Evolutionary conservation across 495 filamentous ascomycete species (phyloP).

Genomic region (Penicillium taxi): DNA sequence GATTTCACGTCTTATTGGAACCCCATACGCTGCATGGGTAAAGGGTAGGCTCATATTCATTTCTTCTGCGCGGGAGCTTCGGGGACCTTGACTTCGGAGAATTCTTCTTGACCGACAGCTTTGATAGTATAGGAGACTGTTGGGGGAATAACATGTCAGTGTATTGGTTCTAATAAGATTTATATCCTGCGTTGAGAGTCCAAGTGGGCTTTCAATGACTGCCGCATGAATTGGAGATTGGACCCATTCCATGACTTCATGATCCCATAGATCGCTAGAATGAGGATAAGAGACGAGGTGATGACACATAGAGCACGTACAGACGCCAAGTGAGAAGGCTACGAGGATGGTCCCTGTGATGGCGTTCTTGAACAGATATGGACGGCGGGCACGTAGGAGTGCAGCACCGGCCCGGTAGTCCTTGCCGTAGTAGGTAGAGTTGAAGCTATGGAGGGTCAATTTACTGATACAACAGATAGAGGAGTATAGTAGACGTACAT

Average conservation of each 20-base stretch:
- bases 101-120: slow-evolving; percentile 92
- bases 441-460: slow-evolving; percentile 52
- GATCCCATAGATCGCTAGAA: too few species aligned
- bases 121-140: slow-evolving; percentile 81
- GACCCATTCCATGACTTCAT: too few species aligned
- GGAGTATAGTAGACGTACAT: slow-evolving; percentile 26
- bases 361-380: slow-evolving; percentile 85
- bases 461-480: not conserved
- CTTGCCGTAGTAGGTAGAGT: slow-evolving; percentile 86
- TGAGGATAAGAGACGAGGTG: too few species aligned
- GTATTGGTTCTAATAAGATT: not conserved
- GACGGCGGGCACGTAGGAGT: slow-evolving; percentile 80
- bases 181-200: too few species aligned
- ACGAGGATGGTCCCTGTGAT: slow-evolving; percentile 63
- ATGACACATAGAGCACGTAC: too few species aligned
- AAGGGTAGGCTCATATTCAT: slow-evolving; percentile 7
- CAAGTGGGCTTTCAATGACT: too few species aligned
- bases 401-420: slow-evolving; percentile 71
- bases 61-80: slow-evolving; percentile 50
- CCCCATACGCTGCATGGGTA: not conserved
- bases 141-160: slow-evolving; percentile 1
- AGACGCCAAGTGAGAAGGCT: slow-evolving; percentile 67
- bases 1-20: not conserved
- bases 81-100: slow-evolving; percentile 88
- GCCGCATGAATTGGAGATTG: too few species aligned